Conservation (phyloP, 202 grass and related monocot species). For the Setaria viridis region DNA sequence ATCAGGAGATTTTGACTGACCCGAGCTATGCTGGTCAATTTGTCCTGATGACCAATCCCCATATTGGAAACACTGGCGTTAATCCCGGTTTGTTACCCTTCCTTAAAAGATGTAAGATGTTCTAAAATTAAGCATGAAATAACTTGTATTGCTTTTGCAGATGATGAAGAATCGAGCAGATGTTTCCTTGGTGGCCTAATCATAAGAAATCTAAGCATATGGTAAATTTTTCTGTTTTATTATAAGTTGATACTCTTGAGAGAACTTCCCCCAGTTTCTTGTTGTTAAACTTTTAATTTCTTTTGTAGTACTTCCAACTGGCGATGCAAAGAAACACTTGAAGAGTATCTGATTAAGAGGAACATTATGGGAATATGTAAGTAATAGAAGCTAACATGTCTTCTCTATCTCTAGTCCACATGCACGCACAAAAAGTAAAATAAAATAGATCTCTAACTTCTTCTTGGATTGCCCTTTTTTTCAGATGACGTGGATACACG, state of each 20-base stretch:
- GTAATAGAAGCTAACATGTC: constrained; percentile 17
- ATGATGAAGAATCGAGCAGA: constrained; percentile 86
- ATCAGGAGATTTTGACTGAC: constrained; percentile 97
- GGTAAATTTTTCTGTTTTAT: constrained; percentile 50
- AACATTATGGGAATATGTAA: constrained; percentile 99
- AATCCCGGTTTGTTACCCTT: constrained; percentile 68
- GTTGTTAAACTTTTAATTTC: constrained; percentile 26
- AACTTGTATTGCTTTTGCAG: constrained; percentile 45
- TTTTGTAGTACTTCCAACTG: constrained; percentile 89
- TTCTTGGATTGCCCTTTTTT: constrained; percentile 17
- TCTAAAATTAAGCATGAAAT: constrained; percentile 2
- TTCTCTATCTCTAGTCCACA: not conserved
- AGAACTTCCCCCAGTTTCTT: not conserved
- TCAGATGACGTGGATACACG: constrained; percentile 93
- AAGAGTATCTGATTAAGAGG: constrained; percentile 83
- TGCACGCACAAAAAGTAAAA: not conserved
- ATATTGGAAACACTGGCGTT: constrained; percentile 97
- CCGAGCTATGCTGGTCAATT: constrained; percentile 96
- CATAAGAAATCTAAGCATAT: constrained; percentile 87
- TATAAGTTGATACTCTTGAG: constrained; percentile 8
- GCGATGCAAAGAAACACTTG: constrained; percentile 82
- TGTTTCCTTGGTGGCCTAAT: constrained; percentile 90
- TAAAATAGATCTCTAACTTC: not conserved
- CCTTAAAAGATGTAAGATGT: constrained; percentile 11
- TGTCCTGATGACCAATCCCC: constrained; percentile 98